These are phyloP conservation scores for Lonicera japonica DNA, from an alignment of 129 eudicot species.

Conservation along the genomic window DNA sequence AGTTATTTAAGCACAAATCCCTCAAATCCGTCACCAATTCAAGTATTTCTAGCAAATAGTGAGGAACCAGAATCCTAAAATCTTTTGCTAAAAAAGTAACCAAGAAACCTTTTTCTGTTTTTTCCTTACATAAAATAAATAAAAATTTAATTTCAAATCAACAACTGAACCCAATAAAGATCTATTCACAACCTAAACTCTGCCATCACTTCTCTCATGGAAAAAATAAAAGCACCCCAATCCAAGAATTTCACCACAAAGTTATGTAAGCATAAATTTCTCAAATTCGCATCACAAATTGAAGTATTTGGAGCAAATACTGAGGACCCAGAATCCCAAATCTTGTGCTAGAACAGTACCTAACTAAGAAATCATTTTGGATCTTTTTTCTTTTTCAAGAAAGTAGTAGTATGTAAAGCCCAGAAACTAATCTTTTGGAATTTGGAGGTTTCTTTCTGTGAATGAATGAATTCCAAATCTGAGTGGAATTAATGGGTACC, in stretches of 20 bases:
- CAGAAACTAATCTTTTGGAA: neutral
- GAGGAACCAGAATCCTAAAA: no score
- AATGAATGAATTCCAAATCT: conserved; percentile 6
- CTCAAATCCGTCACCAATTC: no score
- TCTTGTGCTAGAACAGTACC: no score
- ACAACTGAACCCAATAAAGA: no score
- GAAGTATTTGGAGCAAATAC: conserved; percentile 7
- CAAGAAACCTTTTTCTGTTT: no score
- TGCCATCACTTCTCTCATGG: conserved; percentile 15
- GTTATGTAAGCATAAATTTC: neutral
- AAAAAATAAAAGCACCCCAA: no score
- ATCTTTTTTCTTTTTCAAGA: no score
- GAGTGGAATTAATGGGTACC: conserved; percentile 5
- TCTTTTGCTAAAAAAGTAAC: neutral
- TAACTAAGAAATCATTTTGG: no score
- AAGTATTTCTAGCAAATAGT: no score
- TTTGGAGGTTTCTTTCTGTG: conserved; percentile 11
- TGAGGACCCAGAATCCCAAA: conserved; percentile 29
- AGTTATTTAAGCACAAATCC: neutral
- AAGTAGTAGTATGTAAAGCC: neutral
- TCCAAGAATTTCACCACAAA: conserved; percentile 9
- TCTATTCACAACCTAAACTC: conserved; percentile 16
- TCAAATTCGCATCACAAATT: no score
- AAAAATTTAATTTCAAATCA: no score
- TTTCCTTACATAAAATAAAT: no score